Base-by-base conservation (phyloP, 1,284 basidiomycete species). In the Trichosporon ovoides region DNA sequence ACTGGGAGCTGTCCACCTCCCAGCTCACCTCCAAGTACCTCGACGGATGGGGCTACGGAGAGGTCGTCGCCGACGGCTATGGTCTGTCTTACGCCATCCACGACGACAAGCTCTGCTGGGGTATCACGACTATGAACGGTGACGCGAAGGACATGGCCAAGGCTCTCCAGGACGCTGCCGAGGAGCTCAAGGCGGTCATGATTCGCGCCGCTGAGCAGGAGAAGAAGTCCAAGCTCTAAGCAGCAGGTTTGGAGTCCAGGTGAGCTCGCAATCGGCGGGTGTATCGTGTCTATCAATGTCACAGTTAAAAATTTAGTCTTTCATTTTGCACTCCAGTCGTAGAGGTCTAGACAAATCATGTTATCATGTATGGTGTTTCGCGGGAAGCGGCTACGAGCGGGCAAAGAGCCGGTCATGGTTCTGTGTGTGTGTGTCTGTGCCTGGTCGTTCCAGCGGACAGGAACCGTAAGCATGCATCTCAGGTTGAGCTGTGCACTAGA, bases 21-120 rank as follows among this genome's bases (percentile, higher is more conserved):
- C 89, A 97, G 76, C 81, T 98, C 63, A 88, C 87, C 55, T 87
- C 85, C 54, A 83, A 83, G 60, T 91, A 83, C 75, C 81, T 98
- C 52, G 89, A 94, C 67, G 92, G 92, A 35, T 97, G 95, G 94
- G 95, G 95, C 33, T 98, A 95, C 73, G 94, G 94, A 12, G 91
- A 97, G 83, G 91, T 95, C 46, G 90, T 93, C 0, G 83, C 87
- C 7, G 91, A 97, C 67, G 96, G 95, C 14, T 98, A 91, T 71
- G 95, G 96, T 10, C 79, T 97, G 38, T 87, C 91, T 36, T 98
- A 98, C 78, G 84, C 90, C 2, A 95, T 98, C 72, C 91, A 88
- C 56, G 87, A 91, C 64, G 79, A 87, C 60, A 87, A 88, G 68
- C 84, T 98, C 62, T 86, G 91, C 57, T 98, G 95, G 88, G 92